These are phyloP conservation scores for Ceratocystis eucalypticola DNA, from an alignment of 2,329 filamentous ascomycete species.

Conservation along the genomic window DNA sequence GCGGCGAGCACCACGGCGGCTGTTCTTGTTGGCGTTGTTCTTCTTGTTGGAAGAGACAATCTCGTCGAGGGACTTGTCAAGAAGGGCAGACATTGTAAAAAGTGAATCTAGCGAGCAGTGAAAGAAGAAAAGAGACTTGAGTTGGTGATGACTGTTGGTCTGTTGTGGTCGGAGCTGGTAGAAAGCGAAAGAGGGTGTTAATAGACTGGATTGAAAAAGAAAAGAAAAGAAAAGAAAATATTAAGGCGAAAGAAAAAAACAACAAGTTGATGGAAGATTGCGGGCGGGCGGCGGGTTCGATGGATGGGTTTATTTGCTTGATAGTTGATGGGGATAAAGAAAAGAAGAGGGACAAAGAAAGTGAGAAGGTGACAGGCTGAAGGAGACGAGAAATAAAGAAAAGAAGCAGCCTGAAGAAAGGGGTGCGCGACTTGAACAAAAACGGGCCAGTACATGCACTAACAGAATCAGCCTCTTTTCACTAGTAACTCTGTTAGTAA, in stretches of 20 bases:
- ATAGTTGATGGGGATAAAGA: conserved; percentile 15
- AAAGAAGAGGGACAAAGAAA: conserved; percentile 11
- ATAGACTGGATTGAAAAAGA: conserved; percentile 14
- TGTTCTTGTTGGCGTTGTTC: conserved; percentile 43
- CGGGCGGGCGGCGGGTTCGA: conserved; percentile 12
- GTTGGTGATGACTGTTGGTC: not conserved
- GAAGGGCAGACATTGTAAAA: conserved; percentile 74
- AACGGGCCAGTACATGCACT: not conserved
- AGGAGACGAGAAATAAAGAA: conserved; percentile 2
- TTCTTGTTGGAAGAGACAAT: conserved; percentile 69
- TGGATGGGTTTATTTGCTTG: conserved; percentile 9
- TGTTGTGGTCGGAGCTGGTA: not conserved
- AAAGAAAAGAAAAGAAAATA: conserved; percentile 11
- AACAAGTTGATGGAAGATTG: conserved; percentile 9
- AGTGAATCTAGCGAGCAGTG: conserved; percentile 18
- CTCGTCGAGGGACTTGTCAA: conserved; percentile 94
- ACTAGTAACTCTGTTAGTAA: not conserved
- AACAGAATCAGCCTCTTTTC: not conserved
- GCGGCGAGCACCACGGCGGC: conserved; percentile 38
- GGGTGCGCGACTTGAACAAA: conserved; percentile 6
- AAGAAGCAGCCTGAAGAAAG: not conserved
- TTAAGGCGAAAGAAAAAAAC: not conserved
- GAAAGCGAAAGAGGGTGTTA: conserved; percentile 5
- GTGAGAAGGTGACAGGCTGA: conserved; percentile 1
- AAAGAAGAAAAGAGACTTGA: conserved; percentile 10